These are phyloP conservation scores for Parachlorella kessleri DNA, from an alignment of 139 green algal species.

Conservation along the genomic window DNA sequence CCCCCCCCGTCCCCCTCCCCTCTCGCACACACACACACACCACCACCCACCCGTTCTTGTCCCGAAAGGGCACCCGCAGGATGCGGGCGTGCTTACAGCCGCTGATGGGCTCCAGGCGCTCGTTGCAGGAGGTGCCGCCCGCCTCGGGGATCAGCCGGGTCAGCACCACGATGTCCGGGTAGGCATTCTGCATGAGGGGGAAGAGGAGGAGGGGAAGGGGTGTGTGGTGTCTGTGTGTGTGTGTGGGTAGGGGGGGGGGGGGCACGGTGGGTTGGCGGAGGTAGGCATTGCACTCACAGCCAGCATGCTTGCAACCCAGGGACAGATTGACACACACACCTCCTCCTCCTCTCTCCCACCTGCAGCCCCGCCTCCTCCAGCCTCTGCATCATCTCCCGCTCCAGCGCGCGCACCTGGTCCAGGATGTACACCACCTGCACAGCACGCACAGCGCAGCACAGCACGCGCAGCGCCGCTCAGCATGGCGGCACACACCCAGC, in stretches of 20 bases:
- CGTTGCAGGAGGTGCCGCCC: constrained; percentile 75
- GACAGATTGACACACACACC: too few species aligned
- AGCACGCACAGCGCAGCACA: too few species aligned
- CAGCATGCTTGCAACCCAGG: too few species aligned
- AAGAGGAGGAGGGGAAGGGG: neutral
- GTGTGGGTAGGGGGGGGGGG: neutral
- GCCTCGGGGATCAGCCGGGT: constrained; percentile 83
- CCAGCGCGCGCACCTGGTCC: constrained; percentile 73
- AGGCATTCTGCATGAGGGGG: constrained; percentile 5
- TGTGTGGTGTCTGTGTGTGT: neutral
- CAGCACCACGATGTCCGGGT: constrained; percentile 68
- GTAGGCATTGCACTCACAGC: neutral
- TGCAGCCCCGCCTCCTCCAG: constrained; percentile 59
- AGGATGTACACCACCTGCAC: constrained; percentile 90
- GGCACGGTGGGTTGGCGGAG: neutral
- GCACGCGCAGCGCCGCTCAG: too few species aligned
- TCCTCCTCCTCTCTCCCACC: constrained; percentile 1
- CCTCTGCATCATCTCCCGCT: constrained; percentile 65
- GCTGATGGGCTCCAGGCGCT: constrained; percentile 76
- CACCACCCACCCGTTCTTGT: constrained; percentile 31
- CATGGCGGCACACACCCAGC: too few species aligned
- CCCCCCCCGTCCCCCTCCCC: neutral
- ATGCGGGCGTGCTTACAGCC: constrained; percentile 71
- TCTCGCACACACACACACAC: neutral
- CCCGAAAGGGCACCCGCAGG: constrained; percentile 78